Base-by-base conservation (phyloP, 306 rosid species). In the Quercus berberidifolia region DNA sequence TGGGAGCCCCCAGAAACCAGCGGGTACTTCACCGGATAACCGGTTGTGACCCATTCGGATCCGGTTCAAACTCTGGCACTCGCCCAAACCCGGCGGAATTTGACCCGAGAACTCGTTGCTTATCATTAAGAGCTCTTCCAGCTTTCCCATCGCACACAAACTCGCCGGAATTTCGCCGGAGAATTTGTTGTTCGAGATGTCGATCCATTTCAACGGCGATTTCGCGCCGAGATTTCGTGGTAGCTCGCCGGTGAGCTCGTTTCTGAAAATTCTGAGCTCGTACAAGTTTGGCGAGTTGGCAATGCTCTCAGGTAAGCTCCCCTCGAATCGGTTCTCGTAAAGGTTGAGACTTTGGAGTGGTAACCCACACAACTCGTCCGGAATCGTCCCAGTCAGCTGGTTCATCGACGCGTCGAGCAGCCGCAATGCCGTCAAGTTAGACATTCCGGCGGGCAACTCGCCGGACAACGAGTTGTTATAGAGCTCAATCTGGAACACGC, bases 361-460 rank as follows among this genome's bases (percentile, higher is more conserved):
- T 54, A 95, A 63, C 3, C 76, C 74, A 69, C 93, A 90, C 70
- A 92, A 60, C 74, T 87, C 96, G 6, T 90, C 92, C 0, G 98
- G 97, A 80, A 95, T 85, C 35, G 72, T 30, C 15, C 99, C 99
- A 0, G 55, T 55, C 4, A 95, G 52, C 54, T 33, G 55, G 83
- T 95, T 95, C 99, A 92, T 95, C 4, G 99, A 87, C 18, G 86
- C 85, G 46, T 95, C 99, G 30, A 92, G 28, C 3, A 89, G 85
- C 67, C 94, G 77, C 94, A 95, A 67, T 5, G 82, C 78, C 10
- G 85, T 90, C 41, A 95, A 81, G n/a, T 91, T 92, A 33, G 86
- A 83, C 88, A 91, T 80, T 81, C 96, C 94, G 19, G 14, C 58
- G 0, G 99, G 98, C 2, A 95, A 55, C 77, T 64, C 82, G 13